These are phyloP conservation scores for Schizochytrium sp. DNA, from an alignment of 108 stramenopile species.

Conservation along the genomic window DNA sequence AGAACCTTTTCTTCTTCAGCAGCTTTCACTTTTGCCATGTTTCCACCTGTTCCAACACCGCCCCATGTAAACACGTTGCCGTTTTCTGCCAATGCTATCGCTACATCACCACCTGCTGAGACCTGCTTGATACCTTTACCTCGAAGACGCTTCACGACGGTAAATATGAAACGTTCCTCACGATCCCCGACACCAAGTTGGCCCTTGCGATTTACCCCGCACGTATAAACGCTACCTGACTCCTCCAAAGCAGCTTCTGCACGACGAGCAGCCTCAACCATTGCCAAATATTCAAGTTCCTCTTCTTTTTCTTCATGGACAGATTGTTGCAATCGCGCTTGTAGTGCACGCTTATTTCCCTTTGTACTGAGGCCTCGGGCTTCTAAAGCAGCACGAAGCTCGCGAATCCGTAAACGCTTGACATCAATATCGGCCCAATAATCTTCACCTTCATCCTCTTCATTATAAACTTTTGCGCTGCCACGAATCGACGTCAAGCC, in stretches of 20 bases:
- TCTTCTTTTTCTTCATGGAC: constrained; percentile 76
- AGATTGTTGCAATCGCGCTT: constrained; percentile 72
- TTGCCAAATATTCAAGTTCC: constrained; percentile 74
- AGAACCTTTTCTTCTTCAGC: background rate
- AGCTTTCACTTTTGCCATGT: background rate
- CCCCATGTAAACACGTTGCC: constrained; percentile 84
- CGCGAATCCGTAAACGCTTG: constrained; percentile 68
- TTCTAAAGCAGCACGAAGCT: constrained; percentile 72
- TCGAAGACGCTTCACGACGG: constrained; percentile 72
- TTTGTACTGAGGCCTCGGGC: constrained; percentile 76
- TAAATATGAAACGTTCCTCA: constrained; percentile 73
- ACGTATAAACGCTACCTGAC: constrained; percentile 78
- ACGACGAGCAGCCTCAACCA: constrained; percentile 77
- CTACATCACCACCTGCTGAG: constrained; percentile 71
- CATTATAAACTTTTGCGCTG: constrained; percentile 40
- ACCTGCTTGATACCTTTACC: constrained; percentile 77
- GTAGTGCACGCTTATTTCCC: constrained; percentile 76
- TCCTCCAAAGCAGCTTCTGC: constrained; percentile 80
- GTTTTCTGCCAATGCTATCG: constrained; percentile 79
- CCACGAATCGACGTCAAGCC: constrained; percentile 39
- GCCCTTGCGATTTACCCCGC: constrained; percentile 75
- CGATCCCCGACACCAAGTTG: constrained; percentile 83
- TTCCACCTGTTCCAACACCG: constrained; percentile 74
- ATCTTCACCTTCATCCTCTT: constrained; percentile 32
- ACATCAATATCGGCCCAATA: constrained; percentile 67